Conservation (phyloP, 2,329 filamentous ascomycete species). For the Lachnellula occidentalis region DNA sequence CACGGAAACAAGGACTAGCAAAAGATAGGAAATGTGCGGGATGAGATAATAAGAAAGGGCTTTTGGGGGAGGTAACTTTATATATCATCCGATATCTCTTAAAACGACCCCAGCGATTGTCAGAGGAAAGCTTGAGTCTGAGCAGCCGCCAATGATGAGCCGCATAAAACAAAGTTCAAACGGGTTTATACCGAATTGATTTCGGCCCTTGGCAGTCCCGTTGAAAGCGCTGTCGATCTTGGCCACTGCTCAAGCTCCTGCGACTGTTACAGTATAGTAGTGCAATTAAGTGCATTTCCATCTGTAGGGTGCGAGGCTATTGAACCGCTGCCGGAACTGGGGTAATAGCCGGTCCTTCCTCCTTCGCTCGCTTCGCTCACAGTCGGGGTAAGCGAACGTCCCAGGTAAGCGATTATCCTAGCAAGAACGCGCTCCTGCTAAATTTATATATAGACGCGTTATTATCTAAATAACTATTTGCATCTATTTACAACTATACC, state of each 20-base stretch:
- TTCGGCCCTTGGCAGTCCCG: neutral
- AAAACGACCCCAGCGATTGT: neutral
- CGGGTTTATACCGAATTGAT: neutral
- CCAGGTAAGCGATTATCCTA: no score
- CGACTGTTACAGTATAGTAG: neutral
- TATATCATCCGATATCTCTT: conserved; percentile 13
- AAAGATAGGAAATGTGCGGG: conserved; percentile 9
- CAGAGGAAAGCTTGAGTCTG: neutral
- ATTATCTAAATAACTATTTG: no score
- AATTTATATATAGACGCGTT: no score
- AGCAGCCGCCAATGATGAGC: conserved; percentile 2
- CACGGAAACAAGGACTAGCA: conserved; percentile 2
- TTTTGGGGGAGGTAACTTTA: conserved; percentile 16
- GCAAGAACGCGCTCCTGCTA: no score
- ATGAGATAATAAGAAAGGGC: conserved; percentile 8
- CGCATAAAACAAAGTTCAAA: neutral
- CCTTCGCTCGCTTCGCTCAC: no score
- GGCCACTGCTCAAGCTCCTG: neutral
- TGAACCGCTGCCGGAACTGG: neutral
- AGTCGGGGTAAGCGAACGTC: no score
- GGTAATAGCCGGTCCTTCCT: no score
- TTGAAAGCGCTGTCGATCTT: neutral
- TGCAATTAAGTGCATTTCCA: neutral
- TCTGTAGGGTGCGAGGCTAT: neutral
- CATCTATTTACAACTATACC: no score